Evolutionary conservation across 2,329 filamentous ascomycete genomes (phyloP).

Genomic region (Septoria petroselini): DNA sequence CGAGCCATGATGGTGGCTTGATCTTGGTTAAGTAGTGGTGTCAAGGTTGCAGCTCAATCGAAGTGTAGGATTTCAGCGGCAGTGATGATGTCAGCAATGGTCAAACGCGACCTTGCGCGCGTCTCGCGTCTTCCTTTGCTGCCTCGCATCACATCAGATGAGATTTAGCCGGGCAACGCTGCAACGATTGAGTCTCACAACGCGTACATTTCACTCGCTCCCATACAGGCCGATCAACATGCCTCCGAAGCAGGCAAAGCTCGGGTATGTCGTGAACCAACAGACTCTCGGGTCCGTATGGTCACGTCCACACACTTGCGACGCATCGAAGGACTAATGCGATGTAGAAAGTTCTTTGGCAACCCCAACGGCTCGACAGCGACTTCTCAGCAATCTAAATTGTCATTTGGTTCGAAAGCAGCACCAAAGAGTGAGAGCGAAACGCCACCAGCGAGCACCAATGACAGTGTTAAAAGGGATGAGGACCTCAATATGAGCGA

Average conservation of each 20-base stretch:
- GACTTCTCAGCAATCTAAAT: conserved; percentile 69
- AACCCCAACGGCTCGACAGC: conserved; percentile 59
- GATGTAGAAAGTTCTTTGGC: conserved; percentile 77
- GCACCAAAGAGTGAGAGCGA: conserved; percentile 25
- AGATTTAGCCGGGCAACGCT: conserved; percentile 14
- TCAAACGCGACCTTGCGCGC: background rate
- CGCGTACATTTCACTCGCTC: background rate
- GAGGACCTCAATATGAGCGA: conserved; percentile 37
- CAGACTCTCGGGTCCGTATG: conserved; percentile 65
- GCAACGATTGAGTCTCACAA: conserved; percentile 14
- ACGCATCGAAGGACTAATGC: conserved; percentile 1
- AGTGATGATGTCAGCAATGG: conserved; percentile 2
- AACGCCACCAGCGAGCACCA: conserved; percentile 23
- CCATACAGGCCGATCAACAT: conserved; percentile 33
- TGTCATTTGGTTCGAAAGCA: conserved; percentile 61
- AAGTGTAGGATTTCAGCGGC: background rate
- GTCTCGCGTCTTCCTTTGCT: background rate
- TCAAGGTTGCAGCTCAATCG: too few relatives aligned
- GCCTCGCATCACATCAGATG: conserved; percentile 12
- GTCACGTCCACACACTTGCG: background rate
- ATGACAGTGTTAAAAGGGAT: conserved; percentile 34
- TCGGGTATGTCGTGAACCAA: conserved; percentile 83
- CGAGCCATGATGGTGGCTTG: conserved; percentile 47
- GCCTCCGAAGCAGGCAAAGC: conserved; percentile 68
- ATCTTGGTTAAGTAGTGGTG: too few relatives aligned